Evolutionary conservation across 768 basidiomycete genomes (phyloP), one percentile per base, ranked within the genome.

Genomic region (Lanmaoa pseudosensibilis): DNA sequence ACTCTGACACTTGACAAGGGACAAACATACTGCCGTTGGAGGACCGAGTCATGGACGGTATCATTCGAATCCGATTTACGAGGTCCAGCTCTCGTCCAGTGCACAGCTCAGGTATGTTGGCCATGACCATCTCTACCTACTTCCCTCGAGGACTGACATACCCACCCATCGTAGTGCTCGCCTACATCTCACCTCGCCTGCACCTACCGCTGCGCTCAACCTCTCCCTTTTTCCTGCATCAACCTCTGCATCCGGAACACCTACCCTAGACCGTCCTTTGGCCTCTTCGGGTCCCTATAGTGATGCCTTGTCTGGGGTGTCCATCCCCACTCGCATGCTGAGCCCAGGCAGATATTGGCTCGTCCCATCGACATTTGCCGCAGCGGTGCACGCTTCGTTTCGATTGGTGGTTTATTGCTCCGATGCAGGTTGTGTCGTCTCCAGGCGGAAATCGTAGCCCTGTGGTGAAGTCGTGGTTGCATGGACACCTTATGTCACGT

Each of bases 221-320:
- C 73, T 89, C 13, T 82, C 87, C 0, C 63, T 90, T 10, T 85
- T 83, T 57, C 70, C 77, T 0, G 65, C 75, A 10, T 65, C 71
- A 0, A 15, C 52, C 11, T 56, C 56, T 12, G 15, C 43, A 15
- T 43, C 57, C 15, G 23, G 8, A 12, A 36, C 30, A 7, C 61
- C 68, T 8, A 49, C 58, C 2, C 52, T 79, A n/a, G 71, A 74
- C 27, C 65, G 67, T 9, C 79, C 80, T 36, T 65, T 90, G 5
- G 70, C 78, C 1, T 90, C 92, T 0, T 92, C 93, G 0, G 93
- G 92, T 2, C 81, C 88, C 0, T 96, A 94, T 65, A 81, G 85
- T 25, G 91, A 94, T 58, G 76, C 81, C 0, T 71, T 87, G 30
- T 83, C 86, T 0, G 94, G 94, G 0, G 92, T 88, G 0, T 79